A percentile compares a stretch with the other conserved stretches of the same genome.
phyloP scores from a whole-genome alignment of 768 basidiomycete species.

The Neoboletus magnificus region DNA sequence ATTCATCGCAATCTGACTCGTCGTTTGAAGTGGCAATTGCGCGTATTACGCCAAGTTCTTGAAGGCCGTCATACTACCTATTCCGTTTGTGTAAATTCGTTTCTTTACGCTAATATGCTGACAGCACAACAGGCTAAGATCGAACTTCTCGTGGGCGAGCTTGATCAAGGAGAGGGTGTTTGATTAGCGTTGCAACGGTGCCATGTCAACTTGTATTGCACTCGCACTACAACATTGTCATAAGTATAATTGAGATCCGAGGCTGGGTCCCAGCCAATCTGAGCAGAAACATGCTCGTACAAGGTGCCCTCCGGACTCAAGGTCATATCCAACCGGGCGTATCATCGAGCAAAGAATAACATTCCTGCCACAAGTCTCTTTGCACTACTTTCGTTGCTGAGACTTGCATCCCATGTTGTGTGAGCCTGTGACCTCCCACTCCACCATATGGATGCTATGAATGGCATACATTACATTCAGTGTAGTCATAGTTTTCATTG shows the following conservation, averaged over 20 bases:
- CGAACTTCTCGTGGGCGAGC: constrained; percentile 53
- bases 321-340: constrained; percentile 63
- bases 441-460: background rate
- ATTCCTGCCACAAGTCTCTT: background rate
- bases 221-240: background rate
- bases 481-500: background rate
- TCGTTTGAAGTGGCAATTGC: constrained; percentile 68
- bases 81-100: constrained; percentile 44
- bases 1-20: constrained; percentile 50
- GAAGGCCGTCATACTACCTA: constrained; percentile 66
- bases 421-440: background rate
- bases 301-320: constrained; percentile 73
- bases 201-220: constrained; percentile 1
- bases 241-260: background rate
- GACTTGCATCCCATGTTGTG: background rate
- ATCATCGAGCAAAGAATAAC: constrained; percentile 69
- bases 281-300: constrained; percentile 49
- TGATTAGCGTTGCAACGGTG: constrained; percentile 22
- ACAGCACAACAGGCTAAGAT: constrained; percentile 51
- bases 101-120: background rate
- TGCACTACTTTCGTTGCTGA: background rate
- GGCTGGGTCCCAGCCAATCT: background rate
- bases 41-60: constrained; percentile 57
- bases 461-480: constrained; percentile 11
- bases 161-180: constrained; percentile 62